Evolutionary conservation across 352 stramenopile species (phyloP), one percentile per base, ranked within the genome.

Genomic region (Globisporangium nodosum): DNA sequence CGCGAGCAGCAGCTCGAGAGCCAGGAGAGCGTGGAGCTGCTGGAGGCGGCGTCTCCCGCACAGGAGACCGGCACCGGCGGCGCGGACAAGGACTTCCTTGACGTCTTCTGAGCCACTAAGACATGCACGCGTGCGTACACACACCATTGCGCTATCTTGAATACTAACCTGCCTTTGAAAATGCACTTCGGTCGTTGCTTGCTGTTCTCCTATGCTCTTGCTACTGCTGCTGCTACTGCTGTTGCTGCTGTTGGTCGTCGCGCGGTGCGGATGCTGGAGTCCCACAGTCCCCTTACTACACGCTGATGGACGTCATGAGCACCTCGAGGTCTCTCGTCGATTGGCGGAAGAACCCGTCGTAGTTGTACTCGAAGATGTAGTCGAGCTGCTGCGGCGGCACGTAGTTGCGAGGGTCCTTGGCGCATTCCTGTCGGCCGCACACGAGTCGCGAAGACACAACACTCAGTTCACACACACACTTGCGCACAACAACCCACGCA

Each of bases 301-400:
- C 53, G 31, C 79, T 65, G 57, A 92, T 87, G 2, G 78, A 88
- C 21, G 65, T 52, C 47, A 88, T 60, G 39, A 92, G 66, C 51
- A 76, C 61, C 56, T 89, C 75, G 46, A 92, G 78, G 62, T 92
- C 82, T 43, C 71, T 77, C 24, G 80, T 92, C 20, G 81, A 85
- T 71, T 90, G 80, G 39, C 80, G 78, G 68, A 92, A 92, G 46
- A 92, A 92, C 24, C 82, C 82, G 58, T 90, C 78, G 66, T 92
- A 92, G 69, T 92, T 92, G 63, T 87, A 92, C 80, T 92, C 85
- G 85, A 94, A 94, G 73, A 94, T 94, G 70, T 94, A 94, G 63
- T 92, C 85, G 51, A 94, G 68, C 60, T 92, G 82, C 62, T 92
- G 80, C 15, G 73, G 69, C 43, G 82, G 80, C 35, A 92, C 82